Evolutionary conservation across 306 rosid genomes (phyloP), one percentile per base, ranked within the genome.

Genomic region (Quercus wislizeni): DNA sequence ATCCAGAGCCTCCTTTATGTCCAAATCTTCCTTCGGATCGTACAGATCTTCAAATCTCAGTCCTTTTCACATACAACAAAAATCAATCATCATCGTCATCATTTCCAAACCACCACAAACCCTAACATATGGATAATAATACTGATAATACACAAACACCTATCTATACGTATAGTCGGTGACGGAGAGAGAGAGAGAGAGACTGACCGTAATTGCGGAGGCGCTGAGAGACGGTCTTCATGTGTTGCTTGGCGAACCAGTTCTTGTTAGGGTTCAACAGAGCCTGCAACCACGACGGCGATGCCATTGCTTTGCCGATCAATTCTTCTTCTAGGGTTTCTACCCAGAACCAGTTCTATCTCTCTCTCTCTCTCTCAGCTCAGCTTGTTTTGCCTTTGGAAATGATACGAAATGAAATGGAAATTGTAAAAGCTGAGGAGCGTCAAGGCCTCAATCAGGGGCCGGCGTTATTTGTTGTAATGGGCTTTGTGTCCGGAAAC

Each of bases 1-100:
- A 76, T 79, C 76, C 65, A 88, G 73, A 33, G 91, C 91, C 86
- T 85, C 91, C 87, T 88, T 85, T 52, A 88, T 67, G 71, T 88
- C 91, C 82, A 88, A 67, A 81, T 88, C 91, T 67, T 76, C 85
- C 54, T 80, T 80, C 4, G 86, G 87, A 78, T 88, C 91, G 67
- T 85, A 88, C 73, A 88, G 84, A 76, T 88, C 91, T 69, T 88
- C 89, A 77, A 85, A 88, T 55, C 91, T 87, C 35, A 88, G 87
- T 76, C 91, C 91, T 88, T 20, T 21, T 49, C 54, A 49, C 14
- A 12, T 12, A 25, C 38, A 21, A 27, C 11, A 63, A 41, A 41
- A 8, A 35, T 35, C 41, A 38, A 38, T 7, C 46, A 35, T 35
- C 43, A 62, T 62, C 52, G 13, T 63, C 2, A 13, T 12, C 11